These are phyloP conservation scores for Micractinium sp. DNA, from an alignment of 139 green algal species.

Conservation along the genomic window DNA sequence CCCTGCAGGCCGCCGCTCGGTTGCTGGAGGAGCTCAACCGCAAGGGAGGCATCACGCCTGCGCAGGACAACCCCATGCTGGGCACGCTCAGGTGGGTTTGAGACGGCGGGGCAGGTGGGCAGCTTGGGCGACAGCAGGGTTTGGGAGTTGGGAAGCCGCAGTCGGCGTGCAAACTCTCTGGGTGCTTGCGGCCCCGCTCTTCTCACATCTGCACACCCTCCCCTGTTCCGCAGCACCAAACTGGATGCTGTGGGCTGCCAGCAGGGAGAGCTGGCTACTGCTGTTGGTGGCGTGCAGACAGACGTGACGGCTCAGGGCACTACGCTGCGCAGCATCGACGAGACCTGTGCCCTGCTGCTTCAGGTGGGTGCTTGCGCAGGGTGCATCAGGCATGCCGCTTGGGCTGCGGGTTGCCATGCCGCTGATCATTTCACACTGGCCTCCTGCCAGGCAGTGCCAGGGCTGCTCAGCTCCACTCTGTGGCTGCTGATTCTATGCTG, in stretches of 20 bases:
- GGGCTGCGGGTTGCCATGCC: no score
- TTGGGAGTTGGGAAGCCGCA: background rate
- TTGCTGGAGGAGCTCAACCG: constrained; percentile 10
- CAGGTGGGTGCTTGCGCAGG: constrained; percentile 1
- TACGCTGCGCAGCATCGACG: background rate
- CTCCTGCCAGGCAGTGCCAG: no score
- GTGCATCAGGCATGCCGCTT: background rate
- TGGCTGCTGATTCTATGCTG: background rate
- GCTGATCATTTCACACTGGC: background rate
- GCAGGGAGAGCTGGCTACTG: background rate
- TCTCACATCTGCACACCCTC: background rate
- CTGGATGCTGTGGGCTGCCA: background rate
- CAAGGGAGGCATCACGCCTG: background rate
- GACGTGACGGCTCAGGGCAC: background rate
- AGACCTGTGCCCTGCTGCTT: constrained; percentile 7
- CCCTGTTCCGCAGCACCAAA: background rate
- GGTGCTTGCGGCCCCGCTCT: background rate
- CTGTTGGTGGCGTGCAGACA: background rate
- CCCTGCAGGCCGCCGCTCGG: constrained; percentile 16
- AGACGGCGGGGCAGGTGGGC: background rate
- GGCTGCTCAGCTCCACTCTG: background rate
- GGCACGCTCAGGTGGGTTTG: background rate
- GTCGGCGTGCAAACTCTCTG: background rate
- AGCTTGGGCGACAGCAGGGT: background rate
- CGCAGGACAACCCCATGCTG: background rate